Evolutionary conservation across 1,139 yeast species (phyloP).

Genomic region (Saccharomycopsis hybrid): DNA sequence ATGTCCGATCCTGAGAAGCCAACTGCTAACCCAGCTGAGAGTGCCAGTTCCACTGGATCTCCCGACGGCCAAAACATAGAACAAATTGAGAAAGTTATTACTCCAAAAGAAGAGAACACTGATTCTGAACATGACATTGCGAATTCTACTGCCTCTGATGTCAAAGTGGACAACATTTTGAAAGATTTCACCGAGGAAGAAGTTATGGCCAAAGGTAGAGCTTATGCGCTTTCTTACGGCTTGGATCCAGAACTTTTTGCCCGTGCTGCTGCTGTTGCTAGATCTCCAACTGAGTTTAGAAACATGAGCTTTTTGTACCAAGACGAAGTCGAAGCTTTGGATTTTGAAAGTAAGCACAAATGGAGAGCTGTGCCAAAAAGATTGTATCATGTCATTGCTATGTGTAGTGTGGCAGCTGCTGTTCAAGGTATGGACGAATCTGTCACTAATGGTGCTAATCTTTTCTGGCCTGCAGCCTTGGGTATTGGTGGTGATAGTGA

Average conservation of each 20-base stretch:
- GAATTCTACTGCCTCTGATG: background rate
- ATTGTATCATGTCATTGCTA: slow-evolving; percentile 56
- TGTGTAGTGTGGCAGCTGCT: slow-evolving; percentile 84
- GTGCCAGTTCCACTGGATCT: background rate
- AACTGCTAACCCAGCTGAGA: background rate
- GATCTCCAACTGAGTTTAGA: slow-evolving; percentile 53
- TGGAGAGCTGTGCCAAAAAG: slow-evolving; percentile 43
- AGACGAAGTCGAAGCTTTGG: slow-evolving; percentile 52
- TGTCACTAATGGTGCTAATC: slow-evolving; percentile 76
- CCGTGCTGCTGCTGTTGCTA: slow-evolving; percentile 71
- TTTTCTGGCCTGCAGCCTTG: slow-evolving; percentile 56
- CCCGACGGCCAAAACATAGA: slow-evolving; percentile 4
- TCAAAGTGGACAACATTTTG: slow-evolving; percentile 47
- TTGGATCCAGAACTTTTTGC: slow-evolving; percentile 63
- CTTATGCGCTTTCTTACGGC: slow-evolving; percentile 55
- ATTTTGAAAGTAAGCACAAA: slow-evolving; percentile 49
- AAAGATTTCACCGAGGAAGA: slow-evolving; percentile 58
- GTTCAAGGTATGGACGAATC: slow-evolving; percentile 94
- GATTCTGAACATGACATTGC: background rate
- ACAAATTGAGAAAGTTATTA: slow-evolving; percentile 5
- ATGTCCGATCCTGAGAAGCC: background rate
- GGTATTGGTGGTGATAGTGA: slow-evolving; percentile 42
- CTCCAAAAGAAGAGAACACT: background rate
- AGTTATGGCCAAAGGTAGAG: slow-evolving; percentile 65
- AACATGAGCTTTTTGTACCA: slow-evolving; percentile 51